Percentiles rank a stretch among this genome's conserved stretches.
Evolutionary conservation across 768 basidiomycete genomes (phyloP).

Genomic region (Collybiopsis confluens): DNA sequence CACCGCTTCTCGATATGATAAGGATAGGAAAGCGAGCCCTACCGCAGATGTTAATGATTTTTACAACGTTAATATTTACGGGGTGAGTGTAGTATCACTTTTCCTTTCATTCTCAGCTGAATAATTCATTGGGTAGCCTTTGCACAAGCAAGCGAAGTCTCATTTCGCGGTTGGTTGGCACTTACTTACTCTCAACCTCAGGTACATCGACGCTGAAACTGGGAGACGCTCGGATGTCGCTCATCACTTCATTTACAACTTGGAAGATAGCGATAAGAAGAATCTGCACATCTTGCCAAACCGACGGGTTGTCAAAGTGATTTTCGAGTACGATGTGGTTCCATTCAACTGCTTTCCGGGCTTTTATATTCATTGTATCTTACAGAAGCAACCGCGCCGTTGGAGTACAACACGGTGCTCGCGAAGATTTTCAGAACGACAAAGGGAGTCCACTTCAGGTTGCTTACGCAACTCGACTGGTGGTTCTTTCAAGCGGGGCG

Average conservation of each 20-base stretch:
- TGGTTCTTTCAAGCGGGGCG: conserved; percentile 27
- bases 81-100: too few relatives aligned
- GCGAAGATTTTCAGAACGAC: conserved; percentile 1
- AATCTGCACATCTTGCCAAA: conserved; percentile 13
- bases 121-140: background rate
- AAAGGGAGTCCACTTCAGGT: background rate
- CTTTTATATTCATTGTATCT: background rate
- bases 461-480: conserved; percentile 22
- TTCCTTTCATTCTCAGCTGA: too few relatives aligned
- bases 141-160: background rate
- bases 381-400: conserved; percentile 16
- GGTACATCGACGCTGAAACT: conserved; percentile 33
- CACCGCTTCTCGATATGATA: too few relatives aligned
- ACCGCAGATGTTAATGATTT: too few relatives aligned
- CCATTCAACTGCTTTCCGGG: background rate
- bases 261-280: conserved; percentile 5
- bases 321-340: conserved; percentile 20
- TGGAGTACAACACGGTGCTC: conserved; percentile 27
- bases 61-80: too few relatives aligned
- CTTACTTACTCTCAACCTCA: conserved; percentile 17
- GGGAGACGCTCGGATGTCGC: conserved; percentile 37
- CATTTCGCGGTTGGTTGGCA: background rate
- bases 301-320: conserved; percentile 22
- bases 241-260: conserved; percentile 26
- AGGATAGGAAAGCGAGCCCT: too few relatives aligned